Percentiles rank a stretch among this genome's conserved stretches.
These are phyloP conservation scores for Mortierella sp. DNA, from an alignment of 371 early-diverging fungal species.

Conservation along the genomic window DNA sequence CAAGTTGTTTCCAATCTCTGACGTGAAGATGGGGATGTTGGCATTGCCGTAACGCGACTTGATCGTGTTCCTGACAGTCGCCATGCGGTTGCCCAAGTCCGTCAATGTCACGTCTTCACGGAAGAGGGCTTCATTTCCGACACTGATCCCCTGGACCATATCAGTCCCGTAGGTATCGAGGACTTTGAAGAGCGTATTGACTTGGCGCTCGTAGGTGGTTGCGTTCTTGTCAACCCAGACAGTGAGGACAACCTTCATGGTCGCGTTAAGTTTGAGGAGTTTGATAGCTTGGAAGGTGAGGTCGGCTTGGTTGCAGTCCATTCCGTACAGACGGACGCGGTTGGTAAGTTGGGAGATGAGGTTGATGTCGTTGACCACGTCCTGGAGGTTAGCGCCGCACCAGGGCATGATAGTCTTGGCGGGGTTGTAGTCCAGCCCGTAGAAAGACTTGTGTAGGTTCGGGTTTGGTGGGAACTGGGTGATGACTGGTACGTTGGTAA, in stretches of 20 bases:
- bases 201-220: conserved; percentile 53
- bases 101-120: conserved; percentile 25
- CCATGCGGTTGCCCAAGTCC: conserved; percentile 23
- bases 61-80: conserved; percentile 30
- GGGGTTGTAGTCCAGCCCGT: conserved; percentile 59
- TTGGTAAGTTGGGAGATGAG: conserved; percentile 59
- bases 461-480: conserved; percentile 49
- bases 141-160: conserved; percentile 57
- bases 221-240: conserved; percentile 59
- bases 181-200: conserved; percentile 42
- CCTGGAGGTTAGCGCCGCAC: conserved; percentile 51
- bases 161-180: conserved; percentile 45
- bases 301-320: conserved; percentile 59
- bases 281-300: conserved; percentile 55
- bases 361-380: conserved; percentile 57
- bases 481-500: conserved; percentile 16
- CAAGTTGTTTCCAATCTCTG: conserved; percentile 59
- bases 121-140: conserved; percentile 60
- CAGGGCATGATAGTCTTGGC: conserved; percentile 51
- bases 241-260: conserved; percentile 56
- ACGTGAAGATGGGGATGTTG: conserved; percentile 49
- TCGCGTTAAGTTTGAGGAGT: conserved; percentile 39
- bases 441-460: conserved; percentile 50
- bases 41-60: conserved; percentile 18
- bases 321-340: conserved; percentile 51